Conservation (phyloP, 495 filamentous ascomycete genomes). For the Stereocaulon alpinum region DNA sequence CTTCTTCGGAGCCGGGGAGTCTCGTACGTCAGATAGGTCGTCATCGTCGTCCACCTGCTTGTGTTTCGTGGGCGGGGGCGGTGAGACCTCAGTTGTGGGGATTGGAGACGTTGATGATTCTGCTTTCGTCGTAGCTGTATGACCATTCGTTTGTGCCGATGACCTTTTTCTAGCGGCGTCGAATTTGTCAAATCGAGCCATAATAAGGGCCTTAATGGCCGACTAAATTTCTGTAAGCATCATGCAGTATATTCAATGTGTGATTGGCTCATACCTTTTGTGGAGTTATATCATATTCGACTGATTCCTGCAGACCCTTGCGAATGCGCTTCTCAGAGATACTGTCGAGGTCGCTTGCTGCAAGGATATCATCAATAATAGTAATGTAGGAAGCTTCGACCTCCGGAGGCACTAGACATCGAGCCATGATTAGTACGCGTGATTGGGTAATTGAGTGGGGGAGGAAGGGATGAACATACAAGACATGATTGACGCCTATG, state of each 20-base stretch:
- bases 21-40: conserved; percentile 37
- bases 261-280: conserved; percentile 58
- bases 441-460: background rate
- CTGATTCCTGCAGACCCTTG: conserved; percentile 64
- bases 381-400: conserved; percentile 58
- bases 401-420: conserved; percentile 51
- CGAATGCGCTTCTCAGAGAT: conserved; percentile 90
- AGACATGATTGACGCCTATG: conserved; percentile 3
- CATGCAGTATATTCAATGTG: background rate
- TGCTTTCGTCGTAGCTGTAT: conserved; percentile 11
- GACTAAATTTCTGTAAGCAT: conserved; percentile 38
- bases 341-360: conserved; percentile 70
- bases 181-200: conserved; percentile 80
- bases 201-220: conserved; percentile 73
- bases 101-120: conserved; percentile 25
- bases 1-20: conserved; percentile 38
- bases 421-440: background rate
- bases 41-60: conserved; percentile 46
- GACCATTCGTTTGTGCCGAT: conserved; percentile 25
- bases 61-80: conserved; percentile 49
- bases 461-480: background rate
- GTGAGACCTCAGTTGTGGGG: conserved; percentile 39
- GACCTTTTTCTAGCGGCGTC: conserved; percentile 39
- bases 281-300: conserved; percentile 71
- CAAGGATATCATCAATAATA: conserved; percentile 88